These are phyloP conservation scores for Elsinoe arachidis DNA, from an alignment of 2,329 filamentous ascomycete genomes.

Conservation along the genomic window DNA sequence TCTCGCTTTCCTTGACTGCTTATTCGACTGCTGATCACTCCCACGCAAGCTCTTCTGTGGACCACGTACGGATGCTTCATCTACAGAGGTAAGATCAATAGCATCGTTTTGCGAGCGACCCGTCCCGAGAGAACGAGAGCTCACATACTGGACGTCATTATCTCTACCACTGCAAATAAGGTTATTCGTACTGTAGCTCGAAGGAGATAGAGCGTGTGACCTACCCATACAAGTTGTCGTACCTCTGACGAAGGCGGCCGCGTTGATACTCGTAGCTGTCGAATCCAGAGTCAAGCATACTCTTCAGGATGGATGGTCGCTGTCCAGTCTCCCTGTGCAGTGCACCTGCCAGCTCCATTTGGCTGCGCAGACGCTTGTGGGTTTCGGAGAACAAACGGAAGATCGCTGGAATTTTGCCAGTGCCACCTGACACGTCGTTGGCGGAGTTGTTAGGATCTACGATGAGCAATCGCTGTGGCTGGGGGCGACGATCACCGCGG, in stretches of 20 bases:
- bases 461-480: slow-evolving; percentile 65
- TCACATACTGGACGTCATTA: slow-evolving; percentile 1
- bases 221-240: slow-evolving; percentile 14
- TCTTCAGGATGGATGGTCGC: slow-evolving; percentile 55
- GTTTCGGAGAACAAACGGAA: slow-evolving; percentile 61
- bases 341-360: slow-evolving; percentile 33
- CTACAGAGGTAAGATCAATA: slow-evolving; percentile 8
- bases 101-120: slow-evolving; percentile 3
- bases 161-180: slow-evolving; percentile 2
- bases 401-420: slow-evolving; percentile 59
- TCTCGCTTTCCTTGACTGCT: background rate
- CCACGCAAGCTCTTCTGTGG: background rate
- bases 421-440: slow-evolving; percentile 89
- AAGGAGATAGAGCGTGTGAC: background rate
- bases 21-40: background rate
- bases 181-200: slow-evolving; percentile 7
- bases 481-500: slow-evolving; percentile 34
- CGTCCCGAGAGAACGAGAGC: background rate
- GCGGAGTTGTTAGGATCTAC: slow-evolving; percentile 77
- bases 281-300: slow-evolving; percentile 72
- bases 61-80: background rate
- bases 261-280: slow-evolving; percentile 63
- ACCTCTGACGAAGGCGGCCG: slow-evolving; percentile 43
- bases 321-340: slow-evolving; percentile 24
- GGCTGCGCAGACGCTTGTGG: slow-evolving; percentile 41